Base-by-base conservation (phyloP, 2,329 filamentous ascomycete genomes). In the Cucurbitaria berberidis region DNA sequence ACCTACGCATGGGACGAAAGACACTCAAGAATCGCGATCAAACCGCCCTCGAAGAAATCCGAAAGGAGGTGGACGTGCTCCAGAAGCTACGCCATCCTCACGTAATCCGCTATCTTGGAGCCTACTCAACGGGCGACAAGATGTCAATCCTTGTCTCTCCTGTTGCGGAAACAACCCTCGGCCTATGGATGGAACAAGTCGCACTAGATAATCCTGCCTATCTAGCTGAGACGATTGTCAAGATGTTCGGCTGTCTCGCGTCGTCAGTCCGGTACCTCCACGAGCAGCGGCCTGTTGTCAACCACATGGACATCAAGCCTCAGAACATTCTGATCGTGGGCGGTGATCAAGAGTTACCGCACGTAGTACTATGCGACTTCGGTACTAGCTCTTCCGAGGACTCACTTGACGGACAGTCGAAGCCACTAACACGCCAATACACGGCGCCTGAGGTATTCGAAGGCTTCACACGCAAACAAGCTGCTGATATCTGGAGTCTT, bases 401-500 rank as follows among this genome's bases (percentile, higher is more conserved):
- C 3, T 8, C 49, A 2, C 16, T 53, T 11, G 55, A 64, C 10
- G 51, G 53, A 32, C 59, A 64, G 34, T 39, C 51, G 6, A 66
- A 66, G 40, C 66, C 66, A 15, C 53, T 72, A 19, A 75, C 72
- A 35, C 67, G 67, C 41, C 66, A 67, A 57, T 75, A 75, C 48
- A 64, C 66, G 13, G 74, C 74, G 1, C 74, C 72, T 0, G 74
- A 76, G 49, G 68, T 73, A 4, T 61, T 66, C 1, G 56, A 60
- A n/a, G 65, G 67, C 27, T 56, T 59, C 16, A 56, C 55, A 30
- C 68, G 72, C 32, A 67, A 67, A 26, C 58, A 65, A 53, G 65
- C 69, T n/a, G 67, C 74, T 6, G 93, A 99, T 70, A 89, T 98
- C 54, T 99, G 95, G 95, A 96, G 92, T 16, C 83, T 99, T 11